A percentile compares a stretch with the other conserved stretches of the same genome.
Conservation (phyloP, 106 monocot species). For the Allium cepa region DNA sequence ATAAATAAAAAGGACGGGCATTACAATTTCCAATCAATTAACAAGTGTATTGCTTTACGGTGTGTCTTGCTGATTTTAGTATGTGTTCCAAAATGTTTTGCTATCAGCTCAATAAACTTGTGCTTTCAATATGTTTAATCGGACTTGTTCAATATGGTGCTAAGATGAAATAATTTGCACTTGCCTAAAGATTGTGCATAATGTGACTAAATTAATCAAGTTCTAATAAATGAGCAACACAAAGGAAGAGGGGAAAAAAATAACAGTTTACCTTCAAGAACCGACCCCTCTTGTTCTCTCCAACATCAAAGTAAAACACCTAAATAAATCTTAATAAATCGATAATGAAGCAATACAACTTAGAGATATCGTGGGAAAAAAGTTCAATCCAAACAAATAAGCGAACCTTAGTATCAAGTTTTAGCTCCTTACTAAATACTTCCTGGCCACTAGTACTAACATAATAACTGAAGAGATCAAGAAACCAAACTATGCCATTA, state of each 20-base stretch:
- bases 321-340: conserved; percentile 6
- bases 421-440: conserved; percentile 54
- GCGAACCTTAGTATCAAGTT: conserved; percentile 66
- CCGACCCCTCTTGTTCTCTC: conserved; percentile 67
- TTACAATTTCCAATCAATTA: no score
- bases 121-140: no score
- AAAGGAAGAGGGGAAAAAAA: background rate
- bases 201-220: no score
- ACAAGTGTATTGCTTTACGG: no score
- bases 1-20: no score
- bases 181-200: no score
- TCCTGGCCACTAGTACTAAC: conserved; percentile 37
- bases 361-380: background rate
- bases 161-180: no score
- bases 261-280: conserved; percentile 52
- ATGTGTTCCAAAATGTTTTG: no score
- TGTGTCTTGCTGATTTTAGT: no score
- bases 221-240: no score
- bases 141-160: no score
- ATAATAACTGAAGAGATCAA: conserved; percentile 58
- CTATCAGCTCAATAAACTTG: no score
- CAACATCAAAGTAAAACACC: conserved; percentile 75
- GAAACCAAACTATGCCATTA: conserved; percentile 57
- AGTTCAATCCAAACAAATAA: background rate
- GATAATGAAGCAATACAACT: background rate